Conservation (phyloP, 495 filamentous ascomycete genomes). For the Neurospora sublineolata region DNA sequence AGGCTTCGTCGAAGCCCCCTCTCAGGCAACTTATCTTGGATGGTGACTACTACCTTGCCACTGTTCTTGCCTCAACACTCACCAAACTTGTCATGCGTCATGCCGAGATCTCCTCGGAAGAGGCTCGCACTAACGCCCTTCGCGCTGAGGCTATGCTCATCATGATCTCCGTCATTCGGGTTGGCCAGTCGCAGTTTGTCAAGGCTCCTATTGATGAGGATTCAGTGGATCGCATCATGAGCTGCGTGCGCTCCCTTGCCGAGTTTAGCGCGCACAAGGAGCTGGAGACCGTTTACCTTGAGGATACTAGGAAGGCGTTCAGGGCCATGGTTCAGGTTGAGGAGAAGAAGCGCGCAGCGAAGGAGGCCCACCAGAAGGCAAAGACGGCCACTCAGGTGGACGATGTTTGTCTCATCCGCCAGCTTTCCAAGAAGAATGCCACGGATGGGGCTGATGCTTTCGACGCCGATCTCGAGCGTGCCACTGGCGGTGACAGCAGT, state of each 20-base stretch:
- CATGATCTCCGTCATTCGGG: slow-evolving; percentile 97
- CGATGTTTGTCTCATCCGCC: slow-evolving; percentile 83
- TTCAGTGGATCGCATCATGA: slow-evolving; percentile 94
- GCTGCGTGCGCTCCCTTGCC: slow-evolving; percentile 81
- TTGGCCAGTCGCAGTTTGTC: slow-evolving; percentile 94
- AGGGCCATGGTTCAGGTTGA: slow-evolving; percentile 96
- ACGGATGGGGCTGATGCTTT: slow-evolving; percentile 74
- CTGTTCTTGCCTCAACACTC: slow-evolving; percentile 85
- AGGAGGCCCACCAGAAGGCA: slow-evolving; percentile 82
- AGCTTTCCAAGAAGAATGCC: slow-evolving; percentile 85
- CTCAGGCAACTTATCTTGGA: slow-evolving; percentile 91
- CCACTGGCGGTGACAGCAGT: slow-evolving; percentile 77
- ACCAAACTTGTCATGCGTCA: slow-evolving; percentile 99
- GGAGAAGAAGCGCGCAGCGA: slow-evolving; percentile 89
- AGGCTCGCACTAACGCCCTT: slow-evolving; percentile 81
- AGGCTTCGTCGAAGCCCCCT: slow-evolving; percentile 92
- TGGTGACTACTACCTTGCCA: slow-evolving; percentile 93
- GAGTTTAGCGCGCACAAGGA: slow-evolving; percentile 85
- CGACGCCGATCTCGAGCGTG: slow-evolving; percentile 83
- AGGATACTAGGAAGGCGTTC: slow-evolving; percentile 95
- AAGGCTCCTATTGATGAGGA: slow-evolving; percentile 97
- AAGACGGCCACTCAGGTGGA: slow-evolving; percentile 93
- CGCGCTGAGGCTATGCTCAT: slow-evolving; percentile 98
- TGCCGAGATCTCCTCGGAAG: slow-evolving; percentile 81
- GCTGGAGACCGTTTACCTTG: slow-evolving; percentile 82